A percentile compares a stretch with the other conserved stretches of the same genome.
These are phyloP conservation scores for Nothopassalora personata DNA, from an alignment of 2,329 filamentous ascomycete genomes.

Conservation along the genomic window DNA sequence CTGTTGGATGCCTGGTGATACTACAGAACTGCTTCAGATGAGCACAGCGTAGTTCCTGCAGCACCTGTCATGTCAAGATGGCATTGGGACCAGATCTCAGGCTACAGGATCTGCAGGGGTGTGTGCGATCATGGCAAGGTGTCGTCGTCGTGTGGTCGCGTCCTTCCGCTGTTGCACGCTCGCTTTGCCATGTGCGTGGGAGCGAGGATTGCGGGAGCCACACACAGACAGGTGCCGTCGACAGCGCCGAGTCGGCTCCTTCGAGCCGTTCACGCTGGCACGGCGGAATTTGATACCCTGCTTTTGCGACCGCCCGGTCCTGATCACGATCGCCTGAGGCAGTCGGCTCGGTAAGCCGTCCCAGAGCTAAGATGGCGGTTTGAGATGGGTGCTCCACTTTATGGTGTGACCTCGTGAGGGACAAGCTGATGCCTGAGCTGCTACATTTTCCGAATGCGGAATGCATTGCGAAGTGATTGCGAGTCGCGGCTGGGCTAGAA, in stretches of 20 bases:
- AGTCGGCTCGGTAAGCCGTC: not conserved
- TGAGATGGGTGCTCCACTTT: not conserved
- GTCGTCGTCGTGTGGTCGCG: not conserved
- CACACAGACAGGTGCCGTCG: not conserved
- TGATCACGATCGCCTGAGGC: not conserved
- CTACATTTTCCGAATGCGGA: not conserved
- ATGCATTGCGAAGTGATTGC: not conserved
- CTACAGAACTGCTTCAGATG: not conserved
- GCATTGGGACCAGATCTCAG: not conserved
- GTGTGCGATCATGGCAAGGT: not conserved
- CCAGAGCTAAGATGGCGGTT: not conserved
- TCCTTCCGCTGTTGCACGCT: not conserved
- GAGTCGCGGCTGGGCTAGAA: not conserved
- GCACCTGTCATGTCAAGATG: not conserved
- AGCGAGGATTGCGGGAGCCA: constrained; percentile 1
- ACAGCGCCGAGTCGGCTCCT: not conserved
- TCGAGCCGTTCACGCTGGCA: not conserved
- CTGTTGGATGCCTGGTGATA: not conserved
- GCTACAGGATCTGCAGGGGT: not conserved
- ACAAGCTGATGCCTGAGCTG: not conserved
- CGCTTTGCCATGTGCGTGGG: not conserved
- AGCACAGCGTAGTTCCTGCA: not conserved
- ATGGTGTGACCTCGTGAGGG: not conserved
- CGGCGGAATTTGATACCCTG: not conserved
- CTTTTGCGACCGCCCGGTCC: not conserved